A percentile compares a stretch with the other conserved stretches of the same genome.
phyloP scores from a whole-genome alignment of 139 green algal species.

The Chlorella sp. region DNA sequence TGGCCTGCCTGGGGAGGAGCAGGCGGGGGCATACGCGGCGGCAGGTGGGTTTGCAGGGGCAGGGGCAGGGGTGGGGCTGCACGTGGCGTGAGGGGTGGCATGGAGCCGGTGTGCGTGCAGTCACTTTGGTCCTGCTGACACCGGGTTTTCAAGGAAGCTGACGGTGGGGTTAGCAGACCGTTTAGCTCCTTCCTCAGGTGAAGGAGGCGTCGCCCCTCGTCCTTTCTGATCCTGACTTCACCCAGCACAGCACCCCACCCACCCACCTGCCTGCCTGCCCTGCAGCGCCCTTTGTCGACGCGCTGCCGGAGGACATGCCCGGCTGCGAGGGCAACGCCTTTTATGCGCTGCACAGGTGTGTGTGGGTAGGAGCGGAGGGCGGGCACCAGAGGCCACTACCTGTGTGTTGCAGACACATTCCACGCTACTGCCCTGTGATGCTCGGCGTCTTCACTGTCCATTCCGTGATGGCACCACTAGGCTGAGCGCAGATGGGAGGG shows the following conservation, averaged over 20 bases:
- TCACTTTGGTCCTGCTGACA: neutral
- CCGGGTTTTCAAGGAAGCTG: neutral
- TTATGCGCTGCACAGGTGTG: constrained; percentile 77
- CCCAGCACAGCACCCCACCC: neutral
- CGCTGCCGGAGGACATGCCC: constrained; percentile 37
- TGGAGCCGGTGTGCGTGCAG: neutral
- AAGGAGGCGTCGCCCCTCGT: too few species aligned
- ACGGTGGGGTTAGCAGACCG: too few species aligned
- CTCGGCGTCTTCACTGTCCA: too few species aligned
- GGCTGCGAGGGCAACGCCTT: constrained; percentile 85
- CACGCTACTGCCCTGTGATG: too few species aligned
- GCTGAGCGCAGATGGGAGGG: too few species aligned
- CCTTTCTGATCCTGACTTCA: too few species aligned
- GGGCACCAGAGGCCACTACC: too few species aligned
- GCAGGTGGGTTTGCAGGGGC: constrained; percentile 18
- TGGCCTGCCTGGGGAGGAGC: neutral
- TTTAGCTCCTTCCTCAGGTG: too few species aligned
- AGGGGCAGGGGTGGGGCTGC: constrained; percentile 76
- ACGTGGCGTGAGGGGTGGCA: constrained; percentile 52
- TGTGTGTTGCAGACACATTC: too few species aligned
- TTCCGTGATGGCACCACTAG: neutral
- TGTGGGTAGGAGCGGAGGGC: neutral
- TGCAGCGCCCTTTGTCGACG: constrained; percentile 37
- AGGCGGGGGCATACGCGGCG: neutral
- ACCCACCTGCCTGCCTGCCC: neutral